Evolutionary conservation across 257 asterid genomes (phyloP).

Genomic region (Nicotiana attenuata): DNA sequence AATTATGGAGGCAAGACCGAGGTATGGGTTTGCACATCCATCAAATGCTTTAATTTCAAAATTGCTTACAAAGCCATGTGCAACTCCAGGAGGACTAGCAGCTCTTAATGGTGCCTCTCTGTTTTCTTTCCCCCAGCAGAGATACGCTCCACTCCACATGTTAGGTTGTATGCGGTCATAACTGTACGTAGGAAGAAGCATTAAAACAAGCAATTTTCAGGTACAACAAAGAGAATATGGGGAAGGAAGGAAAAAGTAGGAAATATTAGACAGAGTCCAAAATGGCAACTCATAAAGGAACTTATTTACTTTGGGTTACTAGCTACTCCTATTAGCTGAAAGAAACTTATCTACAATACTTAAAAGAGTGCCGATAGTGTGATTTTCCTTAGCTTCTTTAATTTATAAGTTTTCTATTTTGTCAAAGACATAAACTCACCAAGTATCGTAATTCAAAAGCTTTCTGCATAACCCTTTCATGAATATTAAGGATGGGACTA

Average conservation of each 20-base stretch:
- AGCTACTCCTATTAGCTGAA: not conserved
- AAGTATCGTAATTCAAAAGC: not conserved
- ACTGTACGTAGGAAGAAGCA: constrained; percentile 28
- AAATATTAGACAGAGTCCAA: not conserved
- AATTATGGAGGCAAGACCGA: constrained; percentile 75
- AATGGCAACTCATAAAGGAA: not conserved
- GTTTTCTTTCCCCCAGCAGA: constrained; percentile 91
- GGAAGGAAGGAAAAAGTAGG: not conserved
- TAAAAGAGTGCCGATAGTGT: not conserved
- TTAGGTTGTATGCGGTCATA: constrained; percentile 94
- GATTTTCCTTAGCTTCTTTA: not conserved
- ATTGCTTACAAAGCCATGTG: constrained; percentile 69
- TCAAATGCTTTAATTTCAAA: constrained; percentile 84
- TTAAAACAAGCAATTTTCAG: not conserved
- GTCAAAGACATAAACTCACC: not conserved
- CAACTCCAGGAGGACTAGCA: constrained; percentile 86
- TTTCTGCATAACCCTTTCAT: not conserved
- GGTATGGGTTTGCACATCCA: constrained; percentile 88
- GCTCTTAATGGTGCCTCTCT: constrained; percentile 83
- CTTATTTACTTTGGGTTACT: not conserved
- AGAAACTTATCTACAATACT: not conserved
- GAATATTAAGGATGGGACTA: not conserved
- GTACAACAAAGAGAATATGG: not conserved
- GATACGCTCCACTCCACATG: constrained; percentile 95
- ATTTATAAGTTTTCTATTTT: not conserved